Evolutionary conservation across 2,329 filamentous ascomycete species (phyloP).

Genomic region (Ampelomyces quisqualis): DNA sequence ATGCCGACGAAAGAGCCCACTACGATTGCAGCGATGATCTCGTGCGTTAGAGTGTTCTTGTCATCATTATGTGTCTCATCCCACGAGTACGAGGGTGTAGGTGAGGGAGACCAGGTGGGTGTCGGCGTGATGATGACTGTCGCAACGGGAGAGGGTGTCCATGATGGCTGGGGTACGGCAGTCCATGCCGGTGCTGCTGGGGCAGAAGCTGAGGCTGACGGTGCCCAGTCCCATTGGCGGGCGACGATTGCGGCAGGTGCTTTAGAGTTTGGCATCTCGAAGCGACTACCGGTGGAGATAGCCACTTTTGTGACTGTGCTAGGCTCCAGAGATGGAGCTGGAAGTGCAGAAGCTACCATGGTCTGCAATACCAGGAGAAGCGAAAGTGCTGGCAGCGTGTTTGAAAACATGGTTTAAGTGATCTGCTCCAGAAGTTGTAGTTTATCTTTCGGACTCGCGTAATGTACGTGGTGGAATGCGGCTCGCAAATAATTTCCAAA

Average conservation of each 20-base stretch:
- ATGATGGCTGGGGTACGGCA: neutral
- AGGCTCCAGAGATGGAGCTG: neutral
- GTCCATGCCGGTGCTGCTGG: neutral
- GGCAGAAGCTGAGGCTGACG: neutral
- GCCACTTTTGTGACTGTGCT: neutral
- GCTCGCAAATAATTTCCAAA: too few species aligned
- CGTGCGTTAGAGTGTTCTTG: constrained; percentile 1
- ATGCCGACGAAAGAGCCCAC: neutral
- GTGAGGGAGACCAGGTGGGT: neutral
- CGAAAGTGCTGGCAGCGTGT: neutral
- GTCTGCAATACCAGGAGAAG: neutral
- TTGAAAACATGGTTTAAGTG: too few species aligned
- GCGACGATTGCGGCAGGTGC: neutral
- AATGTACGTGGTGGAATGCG: too few species aligned
- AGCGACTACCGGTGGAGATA: neutral
- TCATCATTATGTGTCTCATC: constrained; percentile 1
- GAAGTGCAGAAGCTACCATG: neutral
- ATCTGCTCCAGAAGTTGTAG: too few species aligned
- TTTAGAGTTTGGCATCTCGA: neutral
- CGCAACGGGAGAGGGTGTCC: neutral
- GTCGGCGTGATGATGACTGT: too few species aligned
- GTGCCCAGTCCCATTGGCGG: neutral
- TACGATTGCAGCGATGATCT: neutral
- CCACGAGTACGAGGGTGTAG: neutral
- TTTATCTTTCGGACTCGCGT: too few species aligned